Percentiles rank a stretch among this genome's conserved stretches.
Conservation (phyloP, 2,329 filamentous ascomycete genomes). For the Colletotrichum paranaense region DNA sequence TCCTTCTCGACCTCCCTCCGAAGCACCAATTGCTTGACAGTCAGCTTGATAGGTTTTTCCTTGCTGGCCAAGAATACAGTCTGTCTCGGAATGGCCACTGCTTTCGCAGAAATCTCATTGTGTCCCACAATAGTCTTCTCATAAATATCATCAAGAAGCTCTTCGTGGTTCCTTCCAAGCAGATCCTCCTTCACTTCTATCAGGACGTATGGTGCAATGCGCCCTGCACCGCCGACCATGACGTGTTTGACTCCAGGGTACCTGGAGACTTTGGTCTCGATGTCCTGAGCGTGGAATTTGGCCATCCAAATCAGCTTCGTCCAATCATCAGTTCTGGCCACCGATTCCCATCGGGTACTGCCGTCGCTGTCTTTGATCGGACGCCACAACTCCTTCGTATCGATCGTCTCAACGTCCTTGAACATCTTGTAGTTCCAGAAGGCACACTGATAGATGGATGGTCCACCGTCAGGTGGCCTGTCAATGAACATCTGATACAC, state of each 20-base stretch:
- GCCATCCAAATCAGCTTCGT: conserved; percentile 1
- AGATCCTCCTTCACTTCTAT: too few relatives aligned
- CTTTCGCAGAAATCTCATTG: neutral
- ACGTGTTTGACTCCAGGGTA: neutral
- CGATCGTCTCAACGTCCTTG: neutral
- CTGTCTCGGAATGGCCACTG: neutral
- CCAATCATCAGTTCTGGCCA: neutral
- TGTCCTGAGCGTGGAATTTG: neutral
- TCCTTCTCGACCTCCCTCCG: neutral
- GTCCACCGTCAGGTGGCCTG: neutral
- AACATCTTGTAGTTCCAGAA: conserved; percentile 5
- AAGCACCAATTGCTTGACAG: neutral
- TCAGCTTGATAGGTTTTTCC: neutral
- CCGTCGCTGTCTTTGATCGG: neutral
- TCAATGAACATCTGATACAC: neutral
- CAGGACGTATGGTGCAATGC: too few relatives aligned
- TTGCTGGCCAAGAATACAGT: neutral
- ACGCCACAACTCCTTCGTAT: neutral
- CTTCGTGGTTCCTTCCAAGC: too few relatives aligned
- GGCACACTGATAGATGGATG: neutral
- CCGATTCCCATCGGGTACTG: neutral
- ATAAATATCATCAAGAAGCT: neutral
- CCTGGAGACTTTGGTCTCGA: neutral
- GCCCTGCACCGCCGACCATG: too few relatives aligned
- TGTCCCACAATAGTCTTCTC: neutral